phyloP scores from a whole-genome alignment of 164 flowering plant species.

The Taxillus chinensis region DNA sequence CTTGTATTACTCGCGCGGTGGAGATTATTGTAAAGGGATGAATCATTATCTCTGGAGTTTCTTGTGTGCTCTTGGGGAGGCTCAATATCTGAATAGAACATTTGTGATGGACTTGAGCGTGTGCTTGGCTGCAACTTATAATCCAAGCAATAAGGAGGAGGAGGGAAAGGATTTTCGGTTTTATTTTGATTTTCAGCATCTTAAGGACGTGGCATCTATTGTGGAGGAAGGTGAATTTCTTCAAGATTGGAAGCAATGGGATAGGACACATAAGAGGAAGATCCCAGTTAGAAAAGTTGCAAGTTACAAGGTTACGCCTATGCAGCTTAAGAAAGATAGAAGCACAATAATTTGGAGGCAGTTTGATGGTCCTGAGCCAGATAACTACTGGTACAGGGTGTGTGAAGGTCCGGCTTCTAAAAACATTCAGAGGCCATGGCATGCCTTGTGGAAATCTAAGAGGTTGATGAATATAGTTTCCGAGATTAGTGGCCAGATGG shows the following conservation, averaged over 20 bases:
- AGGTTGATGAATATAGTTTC: constrained; percentile 91
- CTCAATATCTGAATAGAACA: constrained; percentile 80
- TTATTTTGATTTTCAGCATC: constrained; percentile 91
- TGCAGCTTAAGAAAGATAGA: constrained; percentile 76
- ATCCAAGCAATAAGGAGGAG: constrained; percentile 53
- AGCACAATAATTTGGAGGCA: constrained; percentile 77
- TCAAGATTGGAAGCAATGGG: constrained; percentile 71
- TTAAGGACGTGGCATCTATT: constrained; percentile 65
- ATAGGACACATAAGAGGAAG: constrained; percentile 47
- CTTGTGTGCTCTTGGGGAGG: constrained; percentile 90
- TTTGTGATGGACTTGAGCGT: constrained; percentile 87
- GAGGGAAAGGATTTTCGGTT: constrained; percentile 90
- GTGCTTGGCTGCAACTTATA: constrained; percentile 58
- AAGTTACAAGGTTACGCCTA: constrained; percentile 70
- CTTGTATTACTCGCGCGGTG: constrained; percentile 85
- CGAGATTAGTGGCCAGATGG: constrained; percentile 79
- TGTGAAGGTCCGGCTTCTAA: constrained; percentile 91
- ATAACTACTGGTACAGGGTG: constrained; percentile 93
- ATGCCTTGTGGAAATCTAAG: constrained; percentile 90
- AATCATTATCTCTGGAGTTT: constrained; percentile 89
- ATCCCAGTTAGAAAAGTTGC: constrained; percentile 59
- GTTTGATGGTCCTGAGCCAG: constrained; percentile 86
- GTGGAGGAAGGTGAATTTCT: constrained; percentile 76
- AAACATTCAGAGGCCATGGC: constrained; percentile 86
- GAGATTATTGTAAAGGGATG: constrained; percentile 94